These are phyloP conservation scores for Stereum hirsutum DNA, from an alignment of 1,284 basidiomycete genomes.

Conservation along the genomic window DNA sequence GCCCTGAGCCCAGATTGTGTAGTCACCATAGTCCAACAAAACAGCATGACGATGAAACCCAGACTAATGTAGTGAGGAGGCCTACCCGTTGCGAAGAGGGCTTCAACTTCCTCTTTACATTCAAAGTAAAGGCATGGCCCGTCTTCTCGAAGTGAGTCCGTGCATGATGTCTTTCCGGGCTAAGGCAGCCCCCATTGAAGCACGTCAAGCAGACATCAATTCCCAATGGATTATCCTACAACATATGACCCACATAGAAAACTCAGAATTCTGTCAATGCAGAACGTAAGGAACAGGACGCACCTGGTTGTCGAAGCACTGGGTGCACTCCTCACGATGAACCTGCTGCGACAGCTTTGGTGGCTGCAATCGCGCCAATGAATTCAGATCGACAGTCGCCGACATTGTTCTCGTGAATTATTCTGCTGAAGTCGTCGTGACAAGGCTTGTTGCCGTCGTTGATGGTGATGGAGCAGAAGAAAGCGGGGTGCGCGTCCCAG, in stretches of 20 bases:
- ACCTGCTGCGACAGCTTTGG: constrained; percentile 46
- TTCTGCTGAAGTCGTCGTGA: too few relatives aligned
- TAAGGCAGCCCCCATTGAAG: constrained; percentile 88
- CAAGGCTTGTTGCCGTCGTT: too few relatives aligned
- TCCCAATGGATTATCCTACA: constrained; percentile 65
- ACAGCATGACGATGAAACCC: neutral
- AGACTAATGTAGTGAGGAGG: constrained; percentile 11
- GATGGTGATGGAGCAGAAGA: too few relatives aligned
- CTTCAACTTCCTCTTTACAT: constrained; percentile 73
- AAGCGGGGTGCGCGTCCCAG: too few relatives aligned
- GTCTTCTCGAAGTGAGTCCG: constrained; percentile 62
- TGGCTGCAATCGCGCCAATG: constrained; percentile 26
- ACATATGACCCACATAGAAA: constrained; percentile 4
- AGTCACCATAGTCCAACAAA: too few relatives aligned
- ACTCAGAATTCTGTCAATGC: neutral
- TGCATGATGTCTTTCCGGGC: constrained; percentile 58
- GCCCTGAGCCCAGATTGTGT: too few relatives aligned
- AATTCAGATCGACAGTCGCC: neutral
- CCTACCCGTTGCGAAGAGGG: constrained; percentile 59
- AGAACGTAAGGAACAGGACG: constrained; percentile 10
- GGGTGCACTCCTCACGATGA: constrained; percentile 87
- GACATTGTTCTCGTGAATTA: neutral
- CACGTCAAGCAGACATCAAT: constrained; percentile 88
- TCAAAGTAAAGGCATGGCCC: constrained; percentile 73
- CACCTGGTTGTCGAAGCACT: constrained; percentile 94